Evolutionary conservation across 192 early-diverging fungal species (phyloP), one percentile per base, ranked within the genome.

Genomic region (Coemansia sp.): DNA sequence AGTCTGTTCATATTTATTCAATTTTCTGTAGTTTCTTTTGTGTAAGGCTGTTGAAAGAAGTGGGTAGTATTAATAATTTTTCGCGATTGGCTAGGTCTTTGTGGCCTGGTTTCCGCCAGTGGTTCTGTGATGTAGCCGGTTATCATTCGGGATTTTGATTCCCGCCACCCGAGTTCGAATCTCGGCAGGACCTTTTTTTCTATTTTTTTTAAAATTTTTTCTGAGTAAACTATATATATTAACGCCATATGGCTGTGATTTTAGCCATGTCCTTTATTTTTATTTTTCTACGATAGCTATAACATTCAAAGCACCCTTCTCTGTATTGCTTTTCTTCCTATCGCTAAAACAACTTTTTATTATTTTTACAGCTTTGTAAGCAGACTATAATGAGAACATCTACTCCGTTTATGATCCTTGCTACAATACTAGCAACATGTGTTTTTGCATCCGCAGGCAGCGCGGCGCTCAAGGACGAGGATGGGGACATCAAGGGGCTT

Each of bases 81-180:
- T 18, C 13, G 43, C 39, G 39, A 15, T 40, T 40, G 39, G 9
- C 9, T 40, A 15, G 10, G 39, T 8, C 10, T 15, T 13, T 40
- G 9, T 40, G 39, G 39, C 16, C 39, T 40, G 39, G 9, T 40
- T 40, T 30, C 12, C 16, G 16, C 46, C 12, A 35, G 40, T 0
- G 70, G 70, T 71, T 42, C 28, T 72, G 59, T 72, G 42, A 43
- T 72, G 70, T 72, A 72, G 70, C 48, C 59, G 70, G 70, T 72
- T 72, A 72, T 72, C 70, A 72, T 43, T 37, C 28, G 37, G 57
- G 70, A 43, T 72, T 71, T 71, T 71, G 69, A 71, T 71, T 52
- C 69, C 56, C 49, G 33, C 55, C 63, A 71, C 69, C 63, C 70
- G 70, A 72, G 70, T 72, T 72, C 70, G 70, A 72, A 72, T 66